Percentiles rank a stretch among this genome's conserved stretches.
Evolutionary conservation across 2,329 filamentous ascomycete species (phyloP).

Genomic region (Neofusicoccum sp.): DNA sequence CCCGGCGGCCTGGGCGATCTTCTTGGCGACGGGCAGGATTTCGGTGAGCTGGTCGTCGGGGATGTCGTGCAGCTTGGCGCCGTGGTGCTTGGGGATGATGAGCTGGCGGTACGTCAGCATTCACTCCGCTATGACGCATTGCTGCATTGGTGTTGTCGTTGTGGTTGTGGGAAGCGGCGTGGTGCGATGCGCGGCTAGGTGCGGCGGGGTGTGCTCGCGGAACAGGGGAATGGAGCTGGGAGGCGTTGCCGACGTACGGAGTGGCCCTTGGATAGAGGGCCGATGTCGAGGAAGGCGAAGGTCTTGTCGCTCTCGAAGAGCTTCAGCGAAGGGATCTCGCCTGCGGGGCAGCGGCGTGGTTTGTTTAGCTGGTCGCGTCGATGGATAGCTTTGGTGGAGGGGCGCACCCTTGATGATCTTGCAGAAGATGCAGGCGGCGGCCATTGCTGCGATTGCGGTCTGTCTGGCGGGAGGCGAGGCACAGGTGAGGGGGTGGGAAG

Average conservation of each 20-base stretch:
- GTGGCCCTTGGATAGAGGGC: constrained; percentile 83
- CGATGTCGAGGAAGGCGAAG: constrained; percentile 93
- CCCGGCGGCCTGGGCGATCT: constrained; percentile 73
- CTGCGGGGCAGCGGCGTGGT: constrained; percentile 45
- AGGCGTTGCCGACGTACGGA: constrained; percentile 59
- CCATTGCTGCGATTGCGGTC: constrained; percentile 1
- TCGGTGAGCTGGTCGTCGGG: constrained; percentile 84
- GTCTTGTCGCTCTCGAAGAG: constrained; percentile 93
- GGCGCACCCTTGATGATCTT: constrained; percentile 88
- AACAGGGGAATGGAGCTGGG: background rate
- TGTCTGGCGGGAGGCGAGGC: background rate
- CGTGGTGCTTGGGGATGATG: constrained; percentile 93
- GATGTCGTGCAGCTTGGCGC: constrained; percentile 86
- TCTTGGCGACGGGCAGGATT: constrained; percentile 84
- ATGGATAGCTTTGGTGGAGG: background rate
- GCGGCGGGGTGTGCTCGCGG: background rate
- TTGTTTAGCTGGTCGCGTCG: constrained; percentile 16
- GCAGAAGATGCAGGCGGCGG: constrained; percentile 89
- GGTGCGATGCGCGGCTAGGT: background rate
- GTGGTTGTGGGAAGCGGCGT: constrained; percentile 18
- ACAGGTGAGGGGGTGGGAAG: background rate
- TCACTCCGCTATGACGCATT: too few species aligned
- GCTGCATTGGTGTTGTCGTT: too few species aligned
- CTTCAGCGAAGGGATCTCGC: constrained; percentile 95
- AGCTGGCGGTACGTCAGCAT: constrained; percentile 59